Conservation (phyloP, 202 grass and related monocot species). For the Hordeum pubiflorum region DNA sequence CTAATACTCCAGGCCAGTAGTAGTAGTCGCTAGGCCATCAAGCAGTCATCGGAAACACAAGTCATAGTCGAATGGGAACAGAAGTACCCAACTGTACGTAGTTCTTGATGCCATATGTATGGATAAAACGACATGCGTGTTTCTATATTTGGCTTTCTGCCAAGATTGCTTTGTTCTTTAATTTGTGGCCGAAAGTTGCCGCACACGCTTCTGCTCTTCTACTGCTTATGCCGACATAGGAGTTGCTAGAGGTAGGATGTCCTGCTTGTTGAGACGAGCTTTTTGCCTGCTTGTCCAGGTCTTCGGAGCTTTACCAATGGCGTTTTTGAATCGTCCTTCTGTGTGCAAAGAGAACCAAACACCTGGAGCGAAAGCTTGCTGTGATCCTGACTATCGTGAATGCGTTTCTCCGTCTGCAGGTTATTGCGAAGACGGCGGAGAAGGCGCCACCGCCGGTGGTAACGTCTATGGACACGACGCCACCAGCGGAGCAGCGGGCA, state of each 20-base stretch:
- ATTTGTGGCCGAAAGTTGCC: neutral
- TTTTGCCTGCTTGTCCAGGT: neutral
- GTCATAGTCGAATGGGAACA: neutral
- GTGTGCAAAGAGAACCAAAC: neutral
- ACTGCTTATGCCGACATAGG: neutral
- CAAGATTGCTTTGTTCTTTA: neutral
- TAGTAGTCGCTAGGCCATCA: neutral
- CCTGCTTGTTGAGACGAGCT: neutral
- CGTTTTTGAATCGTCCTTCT: neutral
- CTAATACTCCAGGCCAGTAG: neutral
- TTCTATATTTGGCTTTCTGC: neutral
- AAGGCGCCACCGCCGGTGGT: neutral
- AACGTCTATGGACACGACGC: neutral
- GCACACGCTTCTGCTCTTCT: neutral
- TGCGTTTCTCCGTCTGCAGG: neutral
- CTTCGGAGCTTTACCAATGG: neutral
- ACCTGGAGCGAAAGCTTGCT: neutral
- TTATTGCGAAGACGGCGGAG: conserved; percentile 12
- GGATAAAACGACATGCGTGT: neutral
- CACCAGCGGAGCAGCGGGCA: neutral
- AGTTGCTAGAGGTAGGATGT: neutral
- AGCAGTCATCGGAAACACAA: neutral
- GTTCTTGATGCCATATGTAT: neutral
- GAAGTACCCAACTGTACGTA: neutral
- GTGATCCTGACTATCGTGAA: neutral